Percentiles rank a stretch among this genome's conserved stretches.
phyloP scores from a whole-genome alignment of 2,329 filamentous ascomycete genomes.

The Xylaria sp. region DNA sequence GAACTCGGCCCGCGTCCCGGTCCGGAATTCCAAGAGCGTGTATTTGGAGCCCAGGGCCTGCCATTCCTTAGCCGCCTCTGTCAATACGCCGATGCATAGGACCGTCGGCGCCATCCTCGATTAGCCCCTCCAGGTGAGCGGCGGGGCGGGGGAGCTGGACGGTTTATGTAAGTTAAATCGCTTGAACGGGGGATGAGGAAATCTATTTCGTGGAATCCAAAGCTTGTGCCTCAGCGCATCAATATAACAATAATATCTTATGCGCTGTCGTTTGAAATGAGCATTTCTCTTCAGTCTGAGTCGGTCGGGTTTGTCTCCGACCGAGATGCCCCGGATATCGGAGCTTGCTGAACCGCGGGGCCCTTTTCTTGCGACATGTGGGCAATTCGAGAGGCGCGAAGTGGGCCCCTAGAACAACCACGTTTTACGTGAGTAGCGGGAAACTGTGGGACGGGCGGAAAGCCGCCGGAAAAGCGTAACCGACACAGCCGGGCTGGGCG shows the following conservation, averaged over 20 bases:
- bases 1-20: conserved; percentile 35
- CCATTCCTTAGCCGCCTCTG: conserved; percentile 34
- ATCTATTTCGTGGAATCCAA: not conserved
- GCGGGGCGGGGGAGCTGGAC: not conserved
- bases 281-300: not conserved
- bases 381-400: not conserved
- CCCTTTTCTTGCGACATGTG: not conserved
- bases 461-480: conserved; percentile 6
- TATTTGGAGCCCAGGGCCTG: conserved; percentile 36
- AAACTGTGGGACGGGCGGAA: not conserved
- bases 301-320: conserved; percentile 11
- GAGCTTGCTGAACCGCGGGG: not conserved
- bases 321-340: conserved; percentile 20
- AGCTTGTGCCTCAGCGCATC: not conserved
- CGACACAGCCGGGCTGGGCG: not conserved
- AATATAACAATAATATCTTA: not conserved
- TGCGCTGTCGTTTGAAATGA: not conserved
- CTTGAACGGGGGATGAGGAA: too few relatives aligned
- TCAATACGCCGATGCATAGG: conserved; percentile 35
- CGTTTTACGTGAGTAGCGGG: too few relatives aligned
- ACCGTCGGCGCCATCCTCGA: conserved; percentile 36
- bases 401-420: conserved; percentile 9
- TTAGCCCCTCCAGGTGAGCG: not conserved
- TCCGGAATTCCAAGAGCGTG: conserved; percentile 34
- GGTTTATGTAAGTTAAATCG: too few relatives aligned